phyloP scores from a whole-genome alignment of 2,329 filamentous ascomycete genomes.

The Capronia americana region DNA sequence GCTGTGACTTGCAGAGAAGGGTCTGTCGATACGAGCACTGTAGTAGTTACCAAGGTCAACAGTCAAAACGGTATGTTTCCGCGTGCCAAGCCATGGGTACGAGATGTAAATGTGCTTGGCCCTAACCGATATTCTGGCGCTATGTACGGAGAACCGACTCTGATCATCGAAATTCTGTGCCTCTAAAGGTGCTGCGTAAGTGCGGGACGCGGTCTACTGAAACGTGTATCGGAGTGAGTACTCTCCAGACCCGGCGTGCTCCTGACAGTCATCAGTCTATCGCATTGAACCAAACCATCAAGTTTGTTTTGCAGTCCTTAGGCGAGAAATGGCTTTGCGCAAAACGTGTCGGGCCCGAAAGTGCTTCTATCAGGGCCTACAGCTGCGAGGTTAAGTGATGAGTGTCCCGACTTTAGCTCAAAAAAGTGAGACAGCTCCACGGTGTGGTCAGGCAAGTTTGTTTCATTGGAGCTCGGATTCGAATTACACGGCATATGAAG shows the following conservation, averaged over 20 bases:
- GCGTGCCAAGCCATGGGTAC: background rate
- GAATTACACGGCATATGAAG: too few species aligned
- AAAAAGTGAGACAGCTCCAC: background rate
- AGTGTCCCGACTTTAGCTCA: background rate
- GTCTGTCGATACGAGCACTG: too few species aligned
- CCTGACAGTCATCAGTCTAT: background rate
- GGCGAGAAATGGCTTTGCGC: background rate
- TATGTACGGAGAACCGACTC: too few species aligned
- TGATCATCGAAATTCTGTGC: background rate
- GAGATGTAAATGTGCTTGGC: background rate
- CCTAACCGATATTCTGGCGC: background rate
- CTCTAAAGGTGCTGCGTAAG: background rate
- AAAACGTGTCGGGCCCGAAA: too few species aligned
- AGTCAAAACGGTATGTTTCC: background rate
- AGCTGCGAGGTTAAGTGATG: background rate
- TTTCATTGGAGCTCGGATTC: too few species aligned
- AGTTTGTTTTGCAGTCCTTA: background rate
- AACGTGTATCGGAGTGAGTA: background rate
- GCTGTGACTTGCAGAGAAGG: too few species aligned
- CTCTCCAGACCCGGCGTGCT: background rate
- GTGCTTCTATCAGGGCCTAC: background rate
- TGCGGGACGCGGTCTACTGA: background rate
- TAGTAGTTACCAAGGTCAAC: too few species aligned
- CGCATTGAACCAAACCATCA: background rate
- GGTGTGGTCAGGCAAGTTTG: background rate